phyloP scores from a whole-genome alignment of 2,329 filamentous ascomycete genomes.

The Exophiala xenobiotica region DNA sequence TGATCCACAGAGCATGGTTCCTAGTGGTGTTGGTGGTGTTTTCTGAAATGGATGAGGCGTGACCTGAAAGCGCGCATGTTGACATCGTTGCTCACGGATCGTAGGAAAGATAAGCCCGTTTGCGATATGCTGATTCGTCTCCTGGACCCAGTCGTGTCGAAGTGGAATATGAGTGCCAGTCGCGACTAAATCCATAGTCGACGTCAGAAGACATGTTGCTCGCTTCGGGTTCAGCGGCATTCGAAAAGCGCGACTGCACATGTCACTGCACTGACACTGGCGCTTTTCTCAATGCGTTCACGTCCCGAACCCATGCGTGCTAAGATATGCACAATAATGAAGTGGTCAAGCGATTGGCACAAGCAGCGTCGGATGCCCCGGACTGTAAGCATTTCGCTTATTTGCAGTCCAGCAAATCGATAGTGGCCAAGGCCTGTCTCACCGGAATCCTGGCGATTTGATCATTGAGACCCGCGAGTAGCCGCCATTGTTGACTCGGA shows the following conservation, averaged over 20 bases:
- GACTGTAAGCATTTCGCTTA: slow-evolving; percentile 3
- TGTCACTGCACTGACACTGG: not conserved
- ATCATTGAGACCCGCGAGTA: not conserved
- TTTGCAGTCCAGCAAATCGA: not conserved
- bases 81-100: too few relatives aligned
- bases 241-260: not conserved
- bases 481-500: too few relatives aligned
- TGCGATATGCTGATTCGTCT: too few relatives aligned
- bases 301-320: not conserved
- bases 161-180: too few relatives aligned
- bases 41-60: too few relatives aligned
- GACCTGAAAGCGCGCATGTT: too few relatives aligned
- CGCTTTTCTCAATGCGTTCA: too few relatives aligned
- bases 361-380: slow-evolving; percentile 6
- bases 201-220: not conserved
- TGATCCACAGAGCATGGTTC: too few relatives aligned
- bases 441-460: slow-evolving; percentile 2
- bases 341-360: not conserved
- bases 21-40: too few relatives aligned
- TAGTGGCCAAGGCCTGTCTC: slow-evolving; percentile 3
- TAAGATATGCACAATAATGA: not conserved
- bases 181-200: too few relatives aligned
- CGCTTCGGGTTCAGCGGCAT: not conserved
- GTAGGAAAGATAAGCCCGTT: too few relatives aligned
- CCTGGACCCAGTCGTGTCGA: too few relatives aligned